These are phyloP conservation scores for Royoungia palumana DNA, from an alignment of 768 basidiomycete genomes.

Conservation along the genomic window DNA sequence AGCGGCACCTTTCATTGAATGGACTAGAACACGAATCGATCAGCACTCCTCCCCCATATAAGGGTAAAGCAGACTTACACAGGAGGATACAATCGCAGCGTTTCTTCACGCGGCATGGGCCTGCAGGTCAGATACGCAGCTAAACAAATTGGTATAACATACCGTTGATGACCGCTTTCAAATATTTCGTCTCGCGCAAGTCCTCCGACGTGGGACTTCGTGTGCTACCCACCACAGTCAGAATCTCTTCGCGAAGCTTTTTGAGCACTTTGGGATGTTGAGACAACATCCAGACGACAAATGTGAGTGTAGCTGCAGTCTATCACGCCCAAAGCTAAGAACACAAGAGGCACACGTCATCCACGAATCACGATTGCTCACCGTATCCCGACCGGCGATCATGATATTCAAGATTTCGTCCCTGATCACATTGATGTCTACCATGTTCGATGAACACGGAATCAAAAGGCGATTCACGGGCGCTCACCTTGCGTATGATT, in stretches of 20 bases:
- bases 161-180: slow-evolving; percentile 39
- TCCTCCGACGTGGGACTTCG: slow-evolving; percentile 31
- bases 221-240: slow-evolving; percentile 25
- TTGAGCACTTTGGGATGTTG: slow-evolving; percentile 26
- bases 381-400: slow-evolving; percentile 37
- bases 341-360: neutral
- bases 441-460: neutral
- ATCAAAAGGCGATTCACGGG: neutral
- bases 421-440: slow-evolving; percentile 31
- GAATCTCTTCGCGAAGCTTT: slow-evolving; percentile 32
- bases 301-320: slow-evolving; percentile 33
- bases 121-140: neutral
- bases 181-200: slow-evolving; percentile 37
- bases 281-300: slow-evolving; percentile 44
- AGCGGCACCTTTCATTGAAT: slow-evolving; percentile 21
- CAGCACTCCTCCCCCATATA: neutral
- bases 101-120: slow-evolving; percentile 24
- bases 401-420: slow-evolving; percentile 38
- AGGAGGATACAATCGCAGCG: slow-evolving; percentile 27
- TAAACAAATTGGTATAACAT: neutral
- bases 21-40: slow-evolving; percentile 14
- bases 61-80: slow-evolving; percentile 23
- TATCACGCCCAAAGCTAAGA: slow-evolving; percentile 3
- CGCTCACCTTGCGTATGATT: slow-evolving; percentile 26
- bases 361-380: slow-evolving; percentile 2